phyloP scores from a whole-genome alignment of 2,329 filamentous ascomycete species.

The Ophiostoma quercus region DNA sequence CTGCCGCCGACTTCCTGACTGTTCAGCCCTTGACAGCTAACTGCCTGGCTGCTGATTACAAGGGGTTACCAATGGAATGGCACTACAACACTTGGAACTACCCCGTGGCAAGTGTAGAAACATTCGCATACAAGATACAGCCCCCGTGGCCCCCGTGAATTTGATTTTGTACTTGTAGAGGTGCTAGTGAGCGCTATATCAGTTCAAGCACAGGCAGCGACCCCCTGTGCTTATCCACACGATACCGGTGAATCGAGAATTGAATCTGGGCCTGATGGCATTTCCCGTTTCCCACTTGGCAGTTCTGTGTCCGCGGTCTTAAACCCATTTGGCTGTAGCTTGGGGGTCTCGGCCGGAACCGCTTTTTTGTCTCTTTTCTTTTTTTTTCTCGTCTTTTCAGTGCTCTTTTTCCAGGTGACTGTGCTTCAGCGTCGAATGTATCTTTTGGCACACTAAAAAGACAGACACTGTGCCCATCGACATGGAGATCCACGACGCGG shows the following conservation, averaged over 20 bases:
- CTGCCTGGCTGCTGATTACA: not conserved
- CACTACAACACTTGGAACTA: conserved; percentile 1
- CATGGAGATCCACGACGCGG: conserved; percentile 5
- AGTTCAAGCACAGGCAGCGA: not conserved
- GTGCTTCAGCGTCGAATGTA: not conserved
- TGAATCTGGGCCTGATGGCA: not conserved
- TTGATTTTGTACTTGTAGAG: no score
- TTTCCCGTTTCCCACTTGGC: not conserved
- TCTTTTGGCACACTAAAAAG: conserved; percentile 1
- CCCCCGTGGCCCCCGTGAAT: not conserved
- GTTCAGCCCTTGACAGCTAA: not conserved
- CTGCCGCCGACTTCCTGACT: not conserved
- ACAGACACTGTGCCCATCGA: conserved; percentile 1
- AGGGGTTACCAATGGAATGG: not conserved
- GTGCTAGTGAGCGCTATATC: not conserved
- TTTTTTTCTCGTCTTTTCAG: no score
- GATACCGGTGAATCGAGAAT: not conserved
- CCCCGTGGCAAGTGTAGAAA: not conserved
- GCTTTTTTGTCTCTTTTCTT: not conserved
- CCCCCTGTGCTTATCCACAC: not conserved
- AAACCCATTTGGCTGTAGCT: not conserved
- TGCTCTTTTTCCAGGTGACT: not conserved
- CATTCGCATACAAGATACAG: not conserved
- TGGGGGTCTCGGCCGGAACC: not conserved
- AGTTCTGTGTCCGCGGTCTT: not conserved